Evolutionary conservation across 768 basidiomycete species (phyloP).

Genomic region (Boletus bicolor): DNA sequence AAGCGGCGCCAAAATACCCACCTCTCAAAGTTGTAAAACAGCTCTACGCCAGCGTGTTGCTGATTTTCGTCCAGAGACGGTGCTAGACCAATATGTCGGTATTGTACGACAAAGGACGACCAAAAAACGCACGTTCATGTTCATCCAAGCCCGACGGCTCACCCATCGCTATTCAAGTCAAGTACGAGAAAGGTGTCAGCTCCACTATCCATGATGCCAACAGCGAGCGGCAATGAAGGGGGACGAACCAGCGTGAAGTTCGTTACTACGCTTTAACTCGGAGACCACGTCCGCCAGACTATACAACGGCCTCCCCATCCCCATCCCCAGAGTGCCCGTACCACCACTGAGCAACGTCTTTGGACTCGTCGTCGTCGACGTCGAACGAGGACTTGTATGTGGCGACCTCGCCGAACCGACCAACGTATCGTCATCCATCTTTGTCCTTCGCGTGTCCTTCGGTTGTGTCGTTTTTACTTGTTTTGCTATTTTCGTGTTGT

Average conservation of each 20-base stretch:
- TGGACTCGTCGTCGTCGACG: constrained; percentile 16
- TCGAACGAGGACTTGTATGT: constrained; percentile 18
- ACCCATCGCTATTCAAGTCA: constrained; percentile 19
- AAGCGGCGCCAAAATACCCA: constrained; percentile 13
- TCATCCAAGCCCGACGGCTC: constrained; percentile 38
- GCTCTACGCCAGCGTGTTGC: constrained; percentile 42
- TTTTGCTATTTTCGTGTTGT: neutral
- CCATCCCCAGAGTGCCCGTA: constrained; percentile 2
- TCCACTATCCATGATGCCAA: neutral
- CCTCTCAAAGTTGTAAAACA: constrained; percentile 46
- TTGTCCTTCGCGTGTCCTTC: neutral
- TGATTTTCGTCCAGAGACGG: constrained; percentile 47
- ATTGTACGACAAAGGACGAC: fast-evolving
- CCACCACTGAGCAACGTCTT: constrained; percentile 6
- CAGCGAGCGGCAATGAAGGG: neutral
- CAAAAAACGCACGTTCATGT: constrained; percentile 31
- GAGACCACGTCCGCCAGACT: constrained; percentile 43
- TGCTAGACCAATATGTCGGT: constrained; percentile 15
- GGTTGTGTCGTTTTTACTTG: neutral
- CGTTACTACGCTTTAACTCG: constrained; percentile 40
- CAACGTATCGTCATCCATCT: constrained; percentile 28
- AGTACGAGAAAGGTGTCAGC: neutral
- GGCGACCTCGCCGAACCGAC: constrained; percentile 20
- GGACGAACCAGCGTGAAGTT: constrained; percentile 30
- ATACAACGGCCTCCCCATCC: constrained; percentile 36